Evolutionary conservation across 805 yeast species (phyloP).

Genomic region (Starmerella apicola): DNA sequence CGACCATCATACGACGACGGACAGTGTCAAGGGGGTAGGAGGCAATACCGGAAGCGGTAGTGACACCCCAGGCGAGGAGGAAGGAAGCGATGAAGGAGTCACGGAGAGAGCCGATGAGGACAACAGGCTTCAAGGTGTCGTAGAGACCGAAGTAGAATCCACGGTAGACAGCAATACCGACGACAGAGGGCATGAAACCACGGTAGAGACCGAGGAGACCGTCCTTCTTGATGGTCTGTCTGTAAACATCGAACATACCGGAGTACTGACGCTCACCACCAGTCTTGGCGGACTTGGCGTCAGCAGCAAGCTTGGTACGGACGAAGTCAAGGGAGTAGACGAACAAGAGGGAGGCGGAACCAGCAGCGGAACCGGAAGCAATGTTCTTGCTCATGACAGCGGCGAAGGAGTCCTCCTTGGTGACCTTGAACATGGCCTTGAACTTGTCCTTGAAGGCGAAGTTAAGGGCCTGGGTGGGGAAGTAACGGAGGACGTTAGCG

Average conservation of each 20-base stretch:
- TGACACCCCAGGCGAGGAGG: constrained; percentile 90
- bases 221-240: constrained; percentile 81
- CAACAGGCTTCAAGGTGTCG: constrained; percentile 86
- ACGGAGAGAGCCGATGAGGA: constrained; percentile 78
- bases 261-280: constrained; percentile 83
- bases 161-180: constrained; percentile 94
- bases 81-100: constrained; percentile 85
- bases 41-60: constrained; percentile 93
- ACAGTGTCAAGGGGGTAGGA: constrained; percentile 96
- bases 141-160: constrained; percentile 94
- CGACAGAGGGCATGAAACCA: constrained; percentile 95
- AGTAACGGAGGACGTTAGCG: constrained; percentile 91
- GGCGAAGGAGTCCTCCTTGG: constrained; percentile 78
- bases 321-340: constrained; percentile 94
- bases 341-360: constrained; percentile 80
- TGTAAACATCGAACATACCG: constrained; percentile 90
- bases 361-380: constrained; percentile 95
- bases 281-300: constrained; percentile 62
- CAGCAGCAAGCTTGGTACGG: constrained; percentile 95
- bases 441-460: constrained; percentile 91
- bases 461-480: constrained; percentile 96
- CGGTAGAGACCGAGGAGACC: constrained; percentile 96
- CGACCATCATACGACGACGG: constrained; percentile 99
- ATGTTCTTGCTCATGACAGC: constrained; percentile 87
- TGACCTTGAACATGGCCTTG: constrained; percentile 84